phyloP scores from a whole-genome alignment of 1,284 basidiomycete species.

The Rhodotorula mucilaginosa region DNA sequence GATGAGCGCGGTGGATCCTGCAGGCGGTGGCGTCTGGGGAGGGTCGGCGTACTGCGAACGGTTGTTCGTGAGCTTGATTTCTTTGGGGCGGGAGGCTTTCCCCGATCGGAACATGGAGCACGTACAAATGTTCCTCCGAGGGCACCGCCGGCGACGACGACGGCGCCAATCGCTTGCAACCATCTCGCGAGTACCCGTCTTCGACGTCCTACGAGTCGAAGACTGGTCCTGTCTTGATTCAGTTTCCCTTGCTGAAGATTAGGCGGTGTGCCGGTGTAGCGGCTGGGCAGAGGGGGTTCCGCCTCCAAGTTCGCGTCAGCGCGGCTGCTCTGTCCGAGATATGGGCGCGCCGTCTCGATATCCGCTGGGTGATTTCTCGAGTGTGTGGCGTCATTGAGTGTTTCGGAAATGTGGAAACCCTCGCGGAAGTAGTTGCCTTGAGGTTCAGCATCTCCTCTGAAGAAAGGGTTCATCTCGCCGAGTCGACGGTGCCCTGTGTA shows the following conservation, averaged over 20 bases:
- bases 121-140: constrained; percentile 8
- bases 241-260: background rate
- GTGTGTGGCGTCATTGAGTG: too few species aligned
- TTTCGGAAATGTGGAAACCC: too few species aligned
- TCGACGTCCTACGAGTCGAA: constrained; percentile 6
- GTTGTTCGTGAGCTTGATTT: too few species aligned
- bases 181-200: constrained; percentile 13
- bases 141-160: background rate
- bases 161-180: background rate
- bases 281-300: too few species aligned
- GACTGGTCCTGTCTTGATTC: background rate
- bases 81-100: too few species aligned
- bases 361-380: too few species aligned
- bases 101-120: background rate
- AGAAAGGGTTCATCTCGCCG: too few species aligned
- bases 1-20: background rate
- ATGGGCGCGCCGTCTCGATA: too few species aligned
- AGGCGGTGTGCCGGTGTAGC: background rate
- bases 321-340: background rate
- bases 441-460: too few species aligned
- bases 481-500: too few species aligned
- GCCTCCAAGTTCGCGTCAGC: too few species aligned
- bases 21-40: background rate
- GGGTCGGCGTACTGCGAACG: constrained; percentile 15
- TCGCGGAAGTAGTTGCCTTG: too few species aligned